These are phyloP conservation scores for Fusarium metavorans DNA, from an alignment of 2,329 filamentous ascomycete species.

Conservation along the genomic window DNA sequence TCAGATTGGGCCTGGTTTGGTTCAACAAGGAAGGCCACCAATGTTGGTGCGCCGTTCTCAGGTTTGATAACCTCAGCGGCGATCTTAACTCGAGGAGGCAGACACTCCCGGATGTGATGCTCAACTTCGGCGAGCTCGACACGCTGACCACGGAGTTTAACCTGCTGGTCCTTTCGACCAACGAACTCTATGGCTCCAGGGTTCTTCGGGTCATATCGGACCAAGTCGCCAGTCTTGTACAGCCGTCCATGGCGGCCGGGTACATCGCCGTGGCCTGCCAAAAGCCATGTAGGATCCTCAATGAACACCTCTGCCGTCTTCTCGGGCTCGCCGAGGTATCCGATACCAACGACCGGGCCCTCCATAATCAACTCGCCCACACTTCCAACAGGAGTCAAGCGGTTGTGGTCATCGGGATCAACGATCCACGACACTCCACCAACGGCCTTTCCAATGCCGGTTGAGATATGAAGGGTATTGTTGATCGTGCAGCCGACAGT, in stretches of 20 bases:
- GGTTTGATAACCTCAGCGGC: conserved; percentile 50
- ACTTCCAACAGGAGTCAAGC: conserved; percentile 59
- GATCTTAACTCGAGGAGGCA: conserved; percentile 55
- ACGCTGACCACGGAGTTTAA: conserved; percentile 73
- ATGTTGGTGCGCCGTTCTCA: conserved; percentile 44
- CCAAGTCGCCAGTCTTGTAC: conserved; percentile 70
- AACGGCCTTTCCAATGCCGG: conserved; percentile 57
- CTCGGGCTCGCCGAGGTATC: conserved; percentile 68
- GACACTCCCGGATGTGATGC: conserved; percentile 55
- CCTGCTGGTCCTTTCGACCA: conserved; percentile 71
- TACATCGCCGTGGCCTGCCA: conserved; percentile 49
- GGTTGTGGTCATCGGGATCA: conserved; percentile 58
- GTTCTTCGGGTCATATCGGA: neutral
- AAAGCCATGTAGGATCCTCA: conserved; percentile 64
- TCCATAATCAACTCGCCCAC: conserved; percentile 66
- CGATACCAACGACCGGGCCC: conserved; percentile 69
- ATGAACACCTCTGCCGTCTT: conserved; percentile 71
- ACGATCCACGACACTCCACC: conserved; percentile 63
- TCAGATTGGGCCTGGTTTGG: neutral
- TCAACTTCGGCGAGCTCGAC: conserved; percentile 60
- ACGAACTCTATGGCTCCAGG: neutral
- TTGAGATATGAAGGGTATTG: conserved; percentile 52
- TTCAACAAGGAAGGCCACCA: conserved; percentile 29
- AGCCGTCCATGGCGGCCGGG: conserved; percentile 57
- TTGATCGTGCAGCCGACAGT: conserved; percentile 48